Conservation (phyloP, 352 stramenopile species). For the Pythium periplocum region DNA sequence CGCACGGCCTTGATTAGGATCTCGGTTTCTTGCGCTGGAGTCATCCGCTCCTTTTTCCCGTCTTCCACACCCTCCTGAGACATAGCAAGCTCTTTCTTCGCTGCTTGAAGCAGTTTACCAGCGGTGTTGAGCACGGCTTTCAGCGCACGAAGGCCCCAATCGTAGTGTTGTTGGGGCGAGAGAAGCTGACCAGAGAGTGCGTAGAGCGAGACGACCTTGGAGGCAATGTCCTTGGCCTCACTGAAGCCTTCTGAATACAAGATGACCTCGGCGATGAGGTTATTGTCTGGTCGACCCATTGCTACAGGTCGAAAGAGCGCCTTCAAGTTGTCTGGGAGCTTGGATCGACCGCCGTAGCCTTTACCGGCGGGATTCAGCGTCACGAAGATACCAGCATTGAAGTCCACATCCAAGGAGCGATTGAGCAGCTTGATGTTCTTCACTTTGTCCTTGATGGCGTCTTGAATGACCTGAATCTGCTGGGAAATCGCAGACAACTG, state of each 20-base stretch:
- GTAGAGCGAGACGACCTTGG: constrained; percentile 85
- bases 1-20: constrained; percentile 94
- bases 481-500: constrained; percentile 85
- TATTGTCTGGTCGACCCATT: constrained; percentile 84
- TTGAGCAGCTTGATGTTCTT: constrained; percentile 61
- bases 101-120: constrained; percentile 85
- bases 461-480: constrained; percentile 89
- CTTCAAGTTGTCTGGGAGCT: constrained; percentile 91
- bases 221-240: constrained; percentile 64
- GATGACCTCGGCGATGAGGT: constrained; percentile 87
- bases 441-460: constrained; percentile 74
- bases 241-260: constrained; percentile 84
- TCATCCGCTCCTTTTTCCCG: constrained; percentile 33
- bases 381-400: constrained; percentile 90
- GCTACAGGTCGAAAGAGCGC: constrained; percentile 84
- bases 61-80: constrained; percentile 9
- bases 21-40: constrained; percentile 76
- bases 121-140: constrained; percentile 94
- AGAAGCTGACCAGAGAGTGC: constrained; percentile 63
- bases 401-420: constrained; percentile 67
- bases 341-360: constrained; percentile 84
- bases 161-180: constrained; percentile 84
- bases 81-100: constrained; percentile 61
- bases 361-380: constrained; percentile 89
- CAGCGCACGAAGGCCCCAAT: constrained; percentile 83